Conservation (phyloP, 768 basidiomycete genomes). For the Tephrocybe rancida region DNA sequence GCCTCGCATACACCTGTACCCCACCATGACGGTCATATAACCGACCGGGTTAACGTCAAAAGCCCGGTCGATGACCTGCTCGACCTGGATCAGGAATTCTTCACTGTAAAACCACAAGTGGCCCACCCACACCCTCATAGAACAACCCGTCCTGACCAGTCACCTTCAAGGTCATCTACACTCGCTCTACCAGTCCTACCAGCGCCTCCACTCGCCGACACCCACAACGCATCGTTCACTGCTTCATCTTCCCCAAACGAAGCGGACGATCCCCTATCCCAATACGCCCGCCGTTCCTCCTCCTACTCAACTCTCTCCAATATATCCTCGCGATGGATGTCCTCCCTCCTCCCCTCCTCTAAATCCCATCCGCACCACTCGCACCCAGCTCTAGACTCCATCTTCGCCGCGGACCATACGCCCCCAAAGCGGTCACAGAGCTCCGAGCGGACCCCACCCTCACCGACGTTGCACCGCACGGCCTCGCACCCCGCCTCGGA, state of each 20-base stretch:
- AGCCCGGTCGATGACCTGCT: conserved; percentile 9
- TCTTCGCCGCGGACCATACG: conserved; percentile 17
- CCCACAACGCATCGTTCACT: conserved; percentile 22
- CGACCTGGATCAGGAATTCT: conserved; percentile 42
- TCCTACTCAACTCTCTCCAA: conserved; percentile 46
- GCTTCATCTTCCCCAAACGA: conserved; percentile 18
- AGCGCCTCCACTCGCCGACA: conserved; percentile 21
- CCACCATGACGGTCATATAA: neutral
- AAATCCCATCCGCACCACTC: conserved; percentile 4
- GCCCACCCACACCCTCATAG: conserved; percentile 10
- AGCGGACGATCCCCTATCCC: conserved; percentile 5
- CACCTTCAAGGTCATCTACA: conserved; percentile 29
- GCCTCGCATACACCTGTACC: too few relatives aligned
- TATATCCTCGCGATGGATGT: conserved; percentile 53
- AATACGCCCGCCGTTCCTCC: conserved; percentile 13
- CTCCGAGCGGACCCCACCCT: conserved; percentile 10
- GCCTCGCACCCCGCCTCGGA: conserved; percentile 12
- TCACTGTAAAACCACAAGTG: conserved; percentile 17
- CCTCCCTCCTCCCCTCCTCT: conserved; percentile 36
- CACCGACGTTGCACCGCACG: conserved; percentile 1
- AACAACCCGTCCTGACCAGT: conserved; percentile 27
- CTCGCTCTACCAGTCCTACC: conserved; percentile 18
- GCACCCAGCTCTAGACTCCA: conserved; percentile 16
- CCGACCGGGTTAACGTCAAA: neutral
- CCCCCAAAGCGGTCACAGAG: neutral